Conservation (phyloP, 805 yeast species). For the Komagataella pastoris region DNA sequence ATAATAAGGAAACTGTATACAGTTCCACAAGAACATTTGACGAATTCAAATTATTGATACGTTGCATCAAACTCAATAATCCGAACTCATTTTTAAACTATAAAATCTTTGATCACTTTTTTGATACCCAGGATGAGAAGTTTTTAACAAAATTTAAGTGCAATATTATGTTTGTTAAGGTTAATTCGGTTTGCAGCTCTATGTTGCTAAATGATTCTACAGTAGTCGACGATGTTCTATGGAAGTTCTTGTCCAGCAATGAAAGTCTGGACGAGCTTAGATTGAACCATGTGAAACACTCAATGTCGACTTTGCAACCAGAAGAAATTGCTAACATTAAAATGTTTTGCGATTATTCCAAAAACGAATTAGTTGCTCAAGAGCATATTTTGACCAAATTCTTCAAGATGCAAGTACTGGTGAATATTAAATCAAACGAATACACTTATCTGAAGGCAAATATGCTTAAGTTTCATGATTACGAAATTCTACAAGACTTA, state of each 20-base stretch:
- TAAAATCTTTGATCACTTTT: not conserved
- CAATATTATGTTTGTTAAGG: conserved; percentile 30
- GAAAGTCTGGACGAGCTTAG: conserved; percentile 11
- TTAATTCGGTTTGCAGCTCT: conserved; percentile 36
- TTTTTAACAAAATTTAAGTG: conserved; percentile 27
- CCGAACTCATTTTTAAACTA: conserved; percentile 18
- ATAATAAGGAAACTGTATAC: conserved; percentile 1
- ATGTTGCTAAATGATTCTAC: conserved; percentile 24
- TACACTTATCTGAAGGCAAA: conserved; percentile 6
- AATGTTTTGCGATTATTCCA: conserved; percentile 32
- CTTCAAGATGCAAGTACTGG: conserved; percentile 21
- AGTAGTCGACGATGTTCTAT: conserved; percentile 21
- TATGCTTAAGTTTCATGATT: conserved; percentile 5
- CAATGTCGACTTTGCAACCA: conserved; percentile 13
- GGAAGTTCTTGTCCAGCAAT: conserved; percentile 26
- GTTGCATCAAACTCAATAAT: conserved; percentile 20
- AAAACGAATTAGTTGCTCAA: conserved; percentile 24
- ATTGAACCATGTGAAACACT: conserved; percentile 2
- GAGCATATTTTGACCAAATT: conserved; percentile 17
- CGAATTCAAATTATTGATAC: conserved; percentile 19
- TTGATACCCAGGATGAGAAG: conserved; percentile 2
- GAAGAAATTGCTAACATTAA: conserved; percentile 30
- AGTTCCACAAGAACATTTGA: conserved; percentile 6
- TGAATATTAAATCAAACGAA: conserved; percentile 22
- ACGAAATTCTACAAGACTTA: not conserved